phyloP scores from a whole-genome alignment of 1,284 basidiomycete genomes.

The Limonomyces culmigenus region DNA sequence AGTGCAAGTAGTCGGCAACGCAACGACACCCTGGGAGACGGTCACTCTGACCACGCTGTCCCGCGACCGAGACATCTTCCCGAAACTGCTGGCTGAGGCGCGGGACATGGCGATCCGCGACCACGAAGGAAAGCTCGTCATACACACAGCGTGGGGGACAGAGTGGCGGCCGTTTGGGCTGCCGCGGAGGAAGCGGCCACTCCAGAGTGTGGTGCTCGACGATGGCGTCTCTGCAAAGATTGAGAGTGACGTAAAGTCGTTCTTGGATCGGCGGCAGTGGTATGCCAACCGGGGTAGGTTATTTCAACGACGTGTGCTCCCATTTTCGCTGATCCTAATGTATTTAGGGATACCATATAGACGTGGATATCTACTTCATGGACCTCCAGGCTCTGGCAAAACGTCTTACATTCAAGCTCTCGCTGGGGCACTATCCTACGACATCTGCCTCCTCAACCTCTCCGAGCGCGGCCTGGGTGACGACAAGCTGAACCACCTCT shows the following conservation, averaged over 20 bases:
- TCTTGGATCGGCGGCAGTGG: constrained; percentile 79
- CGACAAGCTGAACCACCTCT: constrained; percentile 88
- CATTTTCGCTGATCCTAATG: neutral
- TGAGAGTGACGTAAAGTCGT: constrained; percentile 66
- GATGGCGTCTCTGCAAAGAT: constrained; percentile 69
- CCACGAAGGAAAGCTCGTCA: constrained; percentile 89
- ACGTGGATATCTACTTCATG: constrained; percentile 88
- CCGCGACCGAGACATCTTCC: constrained; percentile 69
- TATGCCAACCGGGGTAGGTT: constrained; percentile 84
- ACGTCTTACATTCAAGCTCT: constrained; percentile 97
- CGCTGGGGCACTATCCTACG: constrained; percentile 83
- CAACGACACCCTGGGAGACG: constrained; percentile 80
- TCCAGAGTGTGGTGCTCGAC: constrained; percentile 85
- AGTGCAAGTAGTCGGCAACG: constrained; percentile 81
- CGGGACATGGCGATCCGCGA: constrained; percentile 73
- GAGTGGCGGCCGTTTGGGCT: constrained; percentile 96
- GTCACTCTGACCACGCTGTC: constrained; percentile 89
- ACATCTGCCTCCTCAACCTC: constrained; percentile 92
- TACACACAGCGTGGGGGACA: constrained; percentile 91
- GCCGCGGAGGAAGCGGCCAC: constrained; percentile 74
- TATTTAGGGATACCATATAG: constrained; percentile 94
- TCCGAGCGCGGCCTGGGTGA: constrained; percentile 94
- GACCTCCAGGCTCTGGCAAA: constrained; percentile 96
- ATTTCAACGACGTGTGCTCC: too few relatives aligned
- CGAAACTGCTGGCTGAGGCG: constrained; percentile 73